Evolutionary conservation across 768 basidiomycete genomes (phyloP).

Genomic region (Cystobasidium ongulense): DNA sequence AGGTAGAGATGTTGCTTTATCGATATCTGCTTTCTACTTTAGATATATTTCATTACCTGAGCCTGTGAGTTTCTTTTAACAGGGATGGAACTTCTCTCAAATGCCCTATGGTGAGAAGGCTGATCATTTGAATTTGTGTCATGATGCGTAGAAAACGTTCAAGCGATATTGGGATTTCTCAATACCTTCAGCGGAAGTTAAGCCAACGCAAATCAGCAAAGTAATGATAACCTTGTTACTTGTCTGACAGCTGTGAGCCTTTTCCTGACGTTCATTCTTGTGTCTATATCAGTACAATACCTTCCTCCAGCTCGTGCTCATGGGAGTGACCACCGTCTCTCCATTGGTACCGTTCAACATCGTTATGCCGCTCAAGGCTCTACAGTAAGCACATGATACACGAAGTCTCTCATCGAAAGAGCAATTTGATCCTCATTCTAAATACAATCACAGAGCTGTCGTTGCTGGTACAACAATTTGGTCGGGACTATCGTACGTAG

Average conservation of each 20-base stretch:
- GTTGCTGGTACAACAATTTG: slow-evolving; percentile 86
- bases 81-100: background rate
- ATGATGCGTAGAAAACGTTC: slow-evolving; percentile 66
- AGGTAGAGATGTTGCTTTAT: slow-evolving; percentile 77
- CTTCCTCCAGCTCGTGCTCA: slow-evolving; percentile 76
- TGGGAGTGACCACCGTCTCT: slow-evolving; percentile 78
- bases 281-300: slow-evolving; percentile 65
- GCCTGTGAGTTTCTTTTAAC: slow-evolving; percentile 57
- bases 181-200: slow-evolving; percentile 87
- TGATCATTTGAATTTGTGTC: background rate
- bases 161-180: slow-evolving; percentile 91
- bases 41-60: slow-evolving; percentile 79
- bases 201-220: slow-evolving; percentile 87
- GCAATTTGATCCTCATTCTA: background rate
- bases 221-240: slow-evolving; percentile 47
- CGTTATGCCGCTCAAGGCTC: background rate
- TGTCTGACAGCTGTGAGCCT: background rate
- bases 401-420: background rate
- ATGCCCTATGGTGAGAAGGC: too few relatives aligned
- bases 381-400: slow-evolving; percentile 1
- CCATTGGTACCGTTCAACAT: slow-evolving; percentile 58
- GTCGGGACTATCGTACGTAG: slow-evolving; percentile 59
- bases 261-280: background rate
- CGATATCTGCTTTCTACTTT: slow-evolving; percentile 82
- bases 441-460: slow-evolving; percentile 55